These are phyloP conservation scores for Populus pruinosa DNA, from an alignment of 345 rosid species.

Conservation along the genomic window DNA sequence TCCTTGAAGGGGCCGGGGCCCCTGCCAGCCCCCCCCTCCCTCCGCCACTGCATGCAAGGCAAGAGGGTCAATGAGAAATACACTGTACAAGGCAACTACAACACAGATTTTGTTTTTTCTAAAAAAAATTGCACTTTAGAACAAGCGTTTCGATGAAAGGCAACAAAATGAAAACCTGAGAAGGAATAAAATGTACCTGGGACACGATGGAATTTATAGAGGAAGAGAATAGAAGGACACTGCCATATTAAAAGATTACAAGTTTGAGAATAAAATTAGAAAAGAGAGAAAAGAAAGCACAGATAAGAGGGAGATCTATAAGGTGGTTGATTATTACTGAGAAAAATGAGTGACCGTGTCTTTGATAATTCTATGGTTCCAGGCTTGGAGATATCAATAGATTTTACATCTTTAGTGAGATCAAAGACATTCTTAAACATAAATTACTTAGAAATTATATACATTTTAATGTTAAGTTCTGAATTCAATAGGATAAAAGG, in stretches of 20 bases:
- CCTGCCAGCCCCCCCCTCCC: no score
- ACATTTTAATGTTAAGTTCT: no score
- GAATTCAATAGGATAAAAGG: no score
- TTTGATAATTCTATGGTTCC: slow-evolving; percentile 13
- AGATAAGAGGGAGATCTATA: neutral
- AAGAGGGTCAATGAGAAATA: neutral
- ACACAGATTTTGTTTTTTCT: neutral
- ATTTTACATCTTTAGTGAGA: no score
- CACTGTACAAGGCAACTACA: neutral
- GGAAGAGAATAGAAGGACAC: slow-evolving; percentile 1
- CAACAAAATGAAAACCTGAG: neutral
- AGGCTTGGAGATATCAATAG: no score
- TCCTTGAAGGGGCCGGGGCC: no score
- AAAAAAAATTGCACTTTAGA: neutral
- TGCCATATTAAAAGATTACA: neutral
- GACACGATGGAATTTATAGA: slow-evolving; percentile 2
- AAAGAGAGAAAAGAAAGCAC: neutral
- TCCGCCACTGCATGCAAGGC: neutral
- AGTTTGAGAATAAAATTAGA: neutral
- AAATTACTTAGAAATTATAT: no score
- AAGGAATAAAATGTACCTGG: slow-evolving; percentile 14
- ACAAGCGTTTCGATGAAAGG: neutral
- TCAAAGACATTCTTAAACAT: no score
- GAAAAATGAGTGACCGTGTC: slow-evolving; percentile 27
- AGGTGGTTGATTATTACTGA: neutral